phyloP scores from a whole-genome alignment of 352 stramenopile genomes.

The Salisapilia sapeloensis region DNA sequence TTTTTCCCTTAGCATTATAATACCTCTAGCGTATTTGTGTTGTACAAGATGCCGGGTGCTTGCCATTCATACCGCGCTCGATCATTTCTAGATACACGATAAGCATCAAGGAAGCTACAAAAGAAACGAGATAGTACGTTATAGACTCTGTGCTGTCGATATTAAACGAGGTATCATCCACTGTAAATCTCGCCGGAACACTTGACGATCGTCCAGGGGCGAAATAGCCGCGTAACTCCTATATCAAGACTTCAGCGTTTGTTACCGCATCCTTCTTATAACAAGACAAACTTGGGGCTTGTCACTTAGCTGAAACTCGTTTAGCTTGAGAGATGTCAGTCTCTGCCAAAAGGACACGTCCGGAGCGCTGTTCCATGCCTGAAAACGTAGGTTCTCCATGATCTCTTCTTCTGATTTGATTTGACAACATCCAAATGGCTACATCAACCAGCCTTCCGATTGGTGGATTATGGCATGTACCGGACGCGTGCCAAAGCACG shows the following conservation, averaged over 20 bases:
- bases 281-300: conserved; percentile 18
- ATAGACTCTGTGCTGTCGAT: conserved; percentile 1
- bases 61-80: conserved; percentile 63
- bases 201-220: conserved; percentile 26
- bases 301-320: conserved; percentile 70
- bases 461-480: too few relatives aligned
- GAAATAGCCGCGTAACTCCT: conserved; percentile 53
- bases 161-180: conserved; percentile 59
- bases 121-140: background rate
- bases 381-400: too few relatives aligned
- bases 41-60: conserved; percentile 44
- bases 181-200: conserved; percentile 48
- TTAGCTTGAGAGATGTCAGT: conserved; percentile 57
- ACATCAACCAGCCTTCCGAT: too few relatives aligned
- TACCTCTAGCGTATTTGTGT: conserved; percentile 81
- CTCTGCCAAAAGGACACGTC: conserved; percentile 76
- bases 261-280: conserved; percentile 2
- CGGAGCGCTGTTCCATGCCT: conserved; percentile 63
- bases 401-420: too few relatives aligned
- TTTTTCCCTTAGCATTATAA: background rate
- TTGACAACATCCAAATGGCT: too few relatives aligned
- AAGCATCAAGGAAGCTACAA: background rate
- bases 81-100: conserved; percentile 4
- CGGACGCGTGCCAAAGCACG: too few relatives aligned
- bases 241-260: background rate